Evolutionary conservation across 768 basidiomycete species (phyloP).

Genomic region (Tricholoma sp.): DNA sequence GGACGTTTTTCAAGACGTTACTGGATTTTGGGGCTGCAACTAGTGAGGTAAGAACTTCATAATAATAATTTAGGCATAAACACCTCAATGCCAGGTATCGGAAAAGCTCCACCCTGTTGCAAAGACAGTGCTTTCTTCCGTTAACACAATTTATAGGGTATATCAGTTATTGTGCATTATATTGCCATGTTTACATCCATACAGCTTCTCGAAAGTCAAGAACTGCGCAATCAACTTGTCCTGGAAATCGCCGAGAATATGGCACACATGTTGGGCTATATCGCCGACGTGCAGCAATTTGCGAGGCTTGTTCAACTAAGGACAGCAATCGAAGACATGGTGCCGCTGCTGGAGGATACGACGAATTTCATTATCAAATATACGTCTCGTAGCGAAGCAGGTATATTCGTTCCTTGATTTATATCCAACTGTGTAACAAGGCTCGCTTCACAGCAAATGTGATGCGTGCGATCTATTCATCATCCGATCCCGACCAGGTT

Average conservation of each 20-base stretch:
- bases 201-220: constrained; percentile 6
- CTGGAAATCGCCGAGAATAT: constrained; percentile 16
- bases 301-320: constrained; percentile 15
- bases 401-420: background rate
- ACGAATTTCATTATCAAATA: constrained; percentile 18
- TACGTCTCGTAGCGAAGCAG: background rate
- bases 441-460: constrained; percentile 1
- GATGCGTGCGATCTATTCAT: constrained; percentile 5
- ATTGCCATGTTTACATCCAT: background rate
- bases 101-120: background rate
- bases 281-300: constrained; percentile 21
- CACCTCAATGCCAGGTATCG: background rate
- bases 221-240: constrained; percentile 10
- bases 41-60: background rate
- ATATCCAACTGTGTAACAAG: background rate
- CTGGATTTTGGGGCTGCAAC: background rate
- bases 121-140: background rate
- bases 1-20: background rate
- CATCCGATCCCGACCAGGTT: constrained; percentile 10
- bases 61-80: background rate
- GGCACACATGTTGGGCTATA: constrained; percentile 17
- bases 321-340: constrained; percentile 17
- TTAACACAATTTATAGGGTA: background rate
- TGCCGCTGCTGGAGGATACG: constrained; percentile 18
- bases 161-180: background rate